Evolutionary conservation across 805 yeast genomes (phyloP).

Genomic region (Monosporozyma aerobia): DNA sequence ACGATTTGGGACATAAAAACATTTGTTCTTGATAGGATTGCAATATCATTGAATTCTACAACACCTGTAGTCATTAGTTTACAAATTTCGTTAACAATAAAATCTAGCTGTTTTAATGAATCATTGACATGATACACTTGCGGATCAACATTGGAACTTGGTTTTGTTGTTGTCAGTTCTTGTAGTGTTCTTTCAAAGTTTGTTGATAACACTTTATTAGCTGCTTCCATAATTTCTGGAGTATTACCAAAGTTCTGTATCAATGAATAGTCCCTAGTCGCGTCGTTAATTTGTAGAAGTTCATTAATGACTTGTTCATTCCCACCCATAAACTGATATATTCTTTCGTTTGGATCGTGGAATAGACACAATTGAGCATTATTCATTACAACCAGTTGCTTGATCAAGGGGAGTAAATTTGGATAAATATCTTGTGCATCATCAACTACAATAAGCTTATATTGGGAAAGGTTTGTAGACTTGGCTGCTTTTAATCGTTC

Average conservation of each 20-base stretch:
- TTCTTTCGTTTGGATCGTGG: slow-evolving; percentile 65
- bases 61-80: slow-evolving; percentile 17
- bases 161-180: slow-evolving; percentile 5
- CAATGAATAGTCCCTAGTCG: not conserved
- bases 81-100: slow-evolving; percentile 15
- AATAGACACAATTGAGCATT: slow-evolving; percentile 48
- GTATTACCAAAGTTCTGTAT: slow-evolving; percentile 46
- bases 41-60: slow-evolving; percentile 34
- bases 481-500: not conserved
- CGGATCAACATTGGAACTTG: slow-evolving; percentile 13
- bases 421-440: slow-evolving; percentile 67
- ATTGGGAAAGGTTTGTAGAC: slow-evolving; percentile 5
- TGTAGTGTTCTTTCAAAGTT: not conserved
- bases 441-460: slow-evolving; percentile 48
- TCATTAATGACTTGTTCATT: slow-evolving; percentile 28
- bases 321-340: slow-evolving; percentile 58
- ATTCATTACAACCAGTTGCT: slow-evolving; percentile 30
- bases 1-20: slow-evolving; percentile 36
- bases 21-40: slow-evolving; percentile 46
- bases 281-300: slow-evolving; percentile 4
- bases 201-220: slow-evolving; percentile 1
- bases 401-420: slow-evolving; percentile 38
- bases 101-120: slow-evolving; percentile 16
- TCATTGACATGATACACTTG: slow-evolving; percentile 7
- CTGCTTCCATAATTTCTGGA: slow-evolving; percentile 39